Evolutionary conservation across 208 protist species (phyloP).

Genomic region (Leishmania mexicana): DNA sequence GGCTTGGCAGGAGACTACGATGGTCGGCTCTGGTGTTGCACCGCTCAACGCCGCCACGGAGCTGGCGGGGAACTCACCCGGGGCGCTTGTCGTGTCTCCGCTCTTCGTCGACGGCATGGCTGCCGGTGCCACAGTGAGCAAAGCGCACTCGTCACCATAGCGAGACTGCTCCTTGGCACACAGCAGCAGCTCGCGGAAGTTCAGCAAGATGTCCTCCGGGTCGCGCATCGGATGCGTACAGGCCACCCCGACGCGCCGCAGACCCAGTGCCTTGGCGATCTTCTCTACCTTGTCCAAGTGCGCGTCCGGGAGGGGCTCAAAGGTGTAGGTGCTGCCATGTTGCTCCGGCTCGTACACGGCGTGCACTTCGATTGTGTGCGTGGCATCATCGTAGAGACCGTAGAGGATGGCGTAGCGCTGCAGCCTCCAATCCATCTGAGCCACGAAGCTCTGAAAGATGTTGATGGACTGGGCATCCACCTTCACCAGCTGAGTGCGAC

Average conservation of each 20-base stretch:
- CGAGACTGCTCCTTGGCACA: conserved; percentile 81
- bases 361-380: conserved; percentile 70
- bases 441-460: conserved; percentile 87
- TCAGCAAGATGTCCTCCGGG: conserved; percentile 37
- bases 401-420: conserved; percentile 90
- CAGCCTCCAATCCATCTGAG: conserved; percentile 70
- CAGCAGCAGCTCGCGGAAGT: conserved; percentile 73
- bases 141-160: conserved; percentile 87
- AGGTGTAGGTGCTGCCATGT: conserved; percentile 57
- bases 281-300: conserved; percentile 49
- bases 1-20: conserved; percentile 66
- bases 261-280: conserved; percentile 66
- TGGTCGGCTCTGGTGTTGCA: conserved; percentile 1
- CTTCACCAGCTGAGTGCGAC: conserved; percentile 71
- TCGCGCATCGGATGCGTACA: conserved; percentile 78
- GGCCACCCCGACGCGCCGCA: conserved; percentile 81
- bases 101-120: conserved; percentile 12
- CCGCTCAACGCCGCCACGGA: neutral
- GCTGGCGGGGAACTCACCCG: conserved; percentile 6
- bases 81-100: conserved; percentile 12
- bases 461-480: conserved; percentile 75
- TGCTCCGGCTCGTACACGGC: conserved; percentile 90
- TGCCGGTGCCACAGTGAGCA: conserved; percentile 79
- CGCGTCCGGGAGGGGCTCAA: conserved; percentile 47
- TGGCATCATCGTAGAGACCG: conserved; percentile 56